These are phyloP conservation scores for Lachnellula suecica DNA, from an alignment of 2,329 filamentous ascomycete genomes.

Conservation along the genomic window DNA sequence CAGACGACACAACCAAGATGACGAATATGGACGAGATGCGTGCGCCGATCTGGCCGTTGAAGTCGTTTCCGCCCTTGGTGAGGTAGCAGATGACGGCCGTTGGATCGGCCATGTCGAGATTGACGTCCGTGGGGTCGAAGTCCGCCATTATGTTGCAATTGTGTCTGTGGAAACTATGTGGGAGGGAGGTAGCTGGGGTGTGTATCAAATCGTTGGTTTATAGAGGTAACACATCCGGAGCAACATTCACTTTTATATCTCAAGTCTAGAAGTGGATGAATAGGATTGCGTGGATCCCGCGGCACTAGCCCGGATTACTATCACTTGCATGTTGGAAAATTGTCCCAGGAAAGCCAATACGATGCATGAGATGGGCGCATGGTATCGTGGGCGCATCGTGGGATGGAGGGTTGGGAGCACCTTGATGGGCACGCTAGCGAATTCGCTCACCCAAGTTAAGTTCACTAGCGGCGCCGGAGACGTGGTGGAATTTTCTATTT, in stretches of 20 bases:
- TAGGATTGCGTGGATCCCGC: no score
- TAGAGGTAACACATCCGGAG: no score
- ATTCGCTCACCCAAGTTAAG: not conserved
- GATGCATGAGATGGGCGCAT: no score
- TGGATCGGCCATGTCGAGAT: slow-evolving; percentile 42
- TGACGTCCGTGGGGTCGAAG: slow-evolving; percentile 42
- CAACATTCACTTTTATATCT: no score
- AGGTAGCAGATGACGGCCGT: slow-evolving; percentile 51
- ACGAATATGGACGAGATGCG: slow-evolving; percentile 75
- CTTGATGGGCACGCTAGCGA: slow-evolving; percentile 17
- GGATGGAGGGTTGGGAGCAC: slow-evolving; percentile 4
- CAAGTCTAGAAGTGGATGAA: no score
- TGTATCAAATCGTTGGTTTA: no score
- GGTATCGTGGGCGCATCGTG: not conserved
- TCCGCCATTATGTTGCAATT: slow-evolving; percentile 11
- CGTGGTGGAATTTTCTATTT: not conserved
- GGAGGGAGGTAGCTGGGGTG: no score
- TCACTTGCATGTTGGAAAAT: no score
- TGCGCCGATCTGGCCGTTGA: slow-evolving; percentile 58
- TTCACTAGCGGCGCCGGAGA: not conserved
- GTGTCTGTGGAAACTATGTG: not conserved
- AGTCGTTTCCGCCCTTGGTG: slow-evolving; percentile 45
- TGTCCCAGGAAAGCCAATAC: no score
- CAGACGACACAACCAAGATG: slow-evolving; percentile 61
- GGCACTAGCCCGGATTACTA: no score